phyloP scores from a whole-genome alignment of 2,329 filamentous ascomycete genomes.

The Colletotrichum australisinense region DNA sequence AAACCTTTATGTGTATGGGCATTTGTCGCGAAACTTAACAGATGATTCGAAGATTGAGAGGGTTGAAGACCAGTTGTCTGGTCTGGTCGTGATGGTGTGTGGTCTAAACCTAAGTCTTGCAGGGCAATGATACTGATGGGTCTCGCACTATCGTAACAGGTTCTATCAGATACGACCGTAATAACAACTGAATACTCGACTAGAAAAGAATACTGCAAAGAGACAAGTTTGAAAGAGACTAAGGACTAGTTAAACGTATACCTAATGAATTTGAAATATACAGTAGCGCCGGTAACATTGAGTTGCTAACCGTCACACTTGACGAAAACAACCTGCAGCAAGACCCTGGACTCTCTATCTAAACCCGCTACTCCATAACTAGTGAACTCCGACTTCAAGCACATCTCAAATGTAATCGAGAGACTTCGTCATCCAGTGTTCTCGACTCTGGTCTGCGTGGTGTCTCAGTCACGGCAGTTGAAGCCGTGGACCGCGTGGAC shows the following conservation, averaged over 20 bases:
- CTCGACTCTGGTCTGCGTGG: not conserved
- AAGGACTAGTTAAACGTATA: not conserved
- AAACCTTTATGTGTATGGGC: too few species aligned
- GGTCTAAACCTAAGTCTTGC: too few species aligned
- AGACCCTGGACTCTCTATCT: not conserved
- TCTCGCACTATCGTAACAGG: too few species aligned
- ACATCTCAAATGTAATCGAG: not conserved
- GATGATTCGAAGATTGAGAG: too few species aligned
- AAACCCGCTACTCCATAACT: not conserved
- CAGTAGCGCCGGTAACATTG: not conserved
- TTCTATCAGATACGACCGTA: not conserved
- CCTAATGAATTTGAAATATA: not conserved
- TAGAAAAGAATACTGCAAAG: not conserved
- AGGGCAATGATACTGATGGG: too few species aligned
- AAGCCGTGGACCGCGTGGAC: not conserved
- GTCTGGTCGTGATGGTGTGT: too few species aligned
- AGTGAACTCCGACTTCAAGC: too few species aligned
- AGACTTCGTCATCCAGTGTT: not conserved
- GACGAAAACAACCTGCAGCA: not conserved
- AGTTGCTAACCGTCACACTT: not conserved
- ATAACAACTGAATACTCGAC: not conserved
- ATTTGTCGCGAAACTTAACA: too few species aligned
- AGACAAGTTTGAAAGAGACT: not conserved
- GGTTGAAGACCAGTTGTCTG: too few species aligned
- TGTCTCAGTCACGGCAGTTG: not conserved